phyloP scores from a whole-genome alignment of 331 rosid species.

The Rhamnella rubrinervis region DNA sequence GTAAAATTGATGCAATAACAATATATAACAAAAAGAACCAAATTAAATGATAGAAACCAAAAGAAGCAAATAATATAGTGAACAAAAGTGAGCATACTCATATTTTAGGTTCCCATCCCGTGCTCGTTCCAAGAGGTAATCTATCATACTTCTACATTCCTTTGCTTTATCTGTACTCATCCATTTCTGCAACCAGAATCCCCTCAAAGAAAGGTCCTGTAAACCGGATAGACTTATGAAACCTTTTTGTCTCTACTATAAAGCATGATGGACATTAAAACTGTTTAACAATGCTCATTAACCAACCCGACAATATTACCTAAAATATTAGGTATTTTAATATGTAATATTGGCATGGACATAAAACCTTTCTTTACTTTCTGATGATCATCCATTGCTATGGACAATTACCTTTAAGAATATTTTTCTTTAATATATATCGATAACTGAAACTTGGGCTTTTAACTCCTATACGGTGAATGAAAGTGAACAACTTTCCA shows the following conservation, averaged over 20 bases:
- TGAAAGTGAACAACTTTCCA: background rate
- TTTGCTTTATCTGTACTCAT: constrained; percentile 59
- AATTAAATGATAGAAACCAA: background rate
- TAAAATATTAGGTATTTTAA: no score
- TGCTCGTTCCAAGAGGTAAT: constrained; percentile 68
- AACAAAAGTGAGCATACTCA: constrained; percentile 47
- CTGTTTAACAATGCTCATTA: no score
- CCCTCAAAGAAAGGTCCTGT: constrained; percentile 88
- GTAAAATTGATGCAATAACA: constrained; percentile 7
- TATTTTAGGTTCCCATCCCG: constrained; percentile 74
- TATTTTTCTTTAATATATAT: no score
- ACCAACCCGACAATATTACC: no score
- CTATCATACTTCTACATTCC: constrained; percentile 73
- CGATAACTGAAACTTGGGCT: no score
- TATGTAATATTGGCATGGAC: no score
- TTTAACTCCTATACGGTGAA: no score
- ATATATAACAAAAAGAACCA: background rate
- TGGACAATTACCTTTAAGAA: no score
- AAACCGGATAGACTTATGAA: constrained; percentile 11
- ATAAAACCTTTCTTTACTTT: no score
- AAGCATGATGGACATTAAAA: background rate
- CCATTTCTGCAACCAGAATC: constrained; percentile 93
- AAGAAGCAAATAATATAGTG: background rate
- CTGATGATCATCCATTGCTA: no score
- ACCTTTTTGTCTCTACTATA: constrained; percentile 1